Evolutionary conservation across 1,284 basidiomycete species (phyloP).

Genomic region (Rhodotorula sp.): DNA sequence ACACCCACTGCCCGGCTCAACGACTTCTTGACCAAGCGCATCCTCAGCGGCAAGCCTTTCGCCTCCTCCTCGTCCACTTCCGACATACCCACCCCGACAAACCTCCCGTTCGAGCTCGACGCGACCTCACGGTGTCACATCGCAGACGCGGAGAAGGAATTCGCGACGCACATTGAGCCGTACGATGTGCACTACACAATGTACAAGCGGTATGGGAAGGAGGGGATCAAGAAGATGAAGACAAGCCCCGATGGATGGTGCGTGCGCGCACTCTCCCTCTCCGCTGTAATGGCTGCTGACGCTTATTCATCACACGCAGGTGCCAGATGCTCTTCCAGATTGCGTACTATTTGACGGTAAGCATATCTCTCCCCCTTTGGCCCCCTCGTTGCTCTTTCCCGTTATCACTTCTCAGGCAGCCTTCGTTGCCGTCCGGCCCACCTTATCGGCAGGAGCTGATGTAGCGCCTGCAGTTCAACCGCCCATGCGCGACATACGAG

Average conservation of each 20-base stretch:
- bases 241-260: conserved; percentile 85
- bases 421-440: too few species aligned
- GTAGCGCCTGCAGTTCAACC: conserved; percentile 14
- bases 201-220: conserved; percentile 76
- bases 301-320: neutral
- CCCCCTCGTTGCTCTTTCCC: neutral
- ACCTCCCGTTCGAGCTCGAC: conserved; percentile 69
- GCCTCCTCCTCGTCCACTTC: conserved; percentile 53
- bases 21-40: conserved; percentile 68
- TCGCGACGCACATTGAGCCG: conserved; percentile 63
- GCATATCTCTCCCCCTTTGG: conserved; percentile 34
- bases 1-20: conserved; percentile 63
- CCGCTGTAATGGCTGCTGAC: neutral
- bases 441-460: too few species aligned
- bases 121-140: conserved; percentile 59
- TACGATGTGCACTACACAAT: conserved; percentile 69
- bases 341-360: conserved; percentile 63
- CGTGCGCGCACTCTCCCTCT: neutral
- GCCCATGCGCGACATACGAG: conserved; percentile 65
- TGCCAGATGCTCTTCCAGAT: conserved; percentile 85
- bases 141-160: conserved; percentile 60
- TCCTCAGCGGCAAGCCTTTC: conserved; percentile 55
- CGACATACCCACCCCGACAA: conserved; percentile 56
- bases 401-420: too few species aligned
- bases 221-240: conserved; percentile 79